A percentile compares a stretch with the other conserved stretches of the same genome.
phyloP scores from a whole-genome alignment of 192 early-diverging fungal genomes.

The Backusella mclennaniae region DNA sequence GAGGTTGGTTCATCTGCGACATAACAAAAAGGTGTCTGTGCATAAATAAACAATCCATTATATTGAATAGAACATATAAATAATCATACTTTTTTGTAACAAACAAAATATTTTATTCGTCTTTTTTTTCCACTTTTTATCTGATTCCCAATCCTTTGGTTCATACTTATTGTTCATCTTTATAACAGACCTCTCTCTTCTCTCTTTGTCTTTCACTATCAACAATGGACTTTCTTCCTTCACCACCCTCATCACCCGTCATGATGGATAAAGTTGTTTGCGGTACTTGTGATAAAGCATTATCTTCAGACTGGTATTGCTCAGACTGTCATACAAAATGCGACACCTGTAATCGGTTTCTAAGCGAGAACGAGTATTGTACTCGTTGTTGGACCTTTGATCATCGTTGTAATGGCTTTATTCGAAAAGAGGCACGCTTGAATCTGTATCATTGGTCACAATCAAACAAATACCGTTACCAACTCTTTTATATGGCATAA shows the following conservation, averaged over 20 bases:
- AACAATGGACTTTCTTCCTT: slow-evolving; percentile 20
- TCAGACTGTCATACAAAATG: slow-evolving; percentile 35
- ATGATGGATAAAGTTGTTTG: slow-evolving; percentile 19
- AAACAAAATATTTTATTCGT: not conserved
- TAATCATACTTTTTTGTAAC: not conserved
- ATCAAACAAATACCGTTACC: not conserved
- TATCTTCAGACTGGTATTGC: slow-evolving; percentile 35
- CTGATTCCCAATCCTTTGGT: not conserved
- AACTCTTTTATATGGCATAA: not conserved
- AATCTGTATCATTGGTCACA: not conserved
- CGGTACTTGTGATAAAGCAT: slow-evolving; percentile 27
- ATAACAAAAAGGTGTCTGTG: slow-evolving; percentile 8
- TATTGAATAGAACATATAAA: slow-evolving; percentile 3
- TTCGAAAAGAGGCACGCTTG: not conserved
- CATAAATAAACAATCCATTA: slow-evolving; percentile 9
- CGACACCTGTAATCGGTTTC: slow-evolving; percentile 32
- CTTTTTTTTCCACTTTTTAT: not conserved
- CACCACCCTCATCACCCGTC: slow-evolving; percentile 20
- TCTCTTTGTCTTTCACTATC: not conserved
- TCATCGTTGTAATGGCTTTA: not conserved
- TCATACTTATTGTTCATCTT: not conserved
- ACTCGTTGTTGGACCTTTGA: slow-evolving; percentile 37
- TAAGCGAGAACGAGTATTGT: slow-evolving; percentile 29
- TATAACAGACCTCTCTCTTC: not conserved
- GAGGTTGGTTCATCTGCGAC: slow-evolving; percentile 1